Conservation (phyloP, 192 early-diverging fungal species). For the Podila horticola region DNA sequence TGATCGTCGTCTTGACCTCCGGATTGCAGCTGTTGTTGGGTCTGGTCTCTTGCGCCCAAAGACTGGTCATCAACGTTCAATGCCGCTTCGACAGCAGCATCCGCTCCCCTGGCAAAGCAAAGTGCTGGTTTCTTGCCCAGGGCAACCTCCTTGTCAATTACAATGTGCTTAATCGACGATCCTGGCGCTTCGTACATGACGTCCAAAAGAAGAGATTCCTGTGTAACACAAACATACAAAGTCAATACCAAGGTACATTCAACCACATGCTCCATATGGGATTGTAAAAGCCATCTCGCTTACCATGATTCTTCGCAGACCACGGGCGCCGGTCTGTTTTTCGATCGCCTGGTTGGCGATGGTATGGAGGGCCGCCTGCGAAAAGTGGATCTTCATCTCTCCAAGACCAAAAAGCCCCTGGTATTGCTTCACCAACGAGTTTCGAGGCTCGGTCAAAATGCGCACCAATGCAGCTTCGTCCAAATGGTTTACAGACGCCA, state of each 20-base stretch:
- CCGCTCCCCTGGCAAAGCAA: constrained; percentile 63
- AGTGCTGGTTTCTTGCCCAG: constrained; percentile 68
- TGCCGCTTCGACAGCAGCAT: constrained; percentile 23
- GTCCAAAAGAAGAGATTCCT: constrained; percentile 81
- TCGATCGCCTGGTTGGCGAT: constrained; percentile 81
- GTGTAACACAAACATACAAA: neutral
- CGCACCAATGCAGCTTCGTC: constrained; percentile 74
- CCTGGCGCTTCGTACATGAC: constrained; percentile 86
- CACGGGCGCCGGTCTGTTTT: constrained; percentile 89
- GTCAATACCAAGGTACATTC: neutral
- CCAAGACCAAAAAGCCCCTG: constrained; percentile 75
- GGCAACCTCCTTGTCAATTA: constrained; percentile 76
- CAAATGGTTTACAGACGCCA: constrained; percentile 80
- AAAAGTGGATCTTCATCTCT: constrained; percentile 77
- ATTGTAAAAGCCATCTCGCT: neutral
- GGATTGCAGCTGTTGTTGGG: constrained; percentile 4
- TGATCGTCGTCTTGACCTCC: constrained; percentile 24
- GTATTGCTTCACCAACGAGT: constrained; percentile 85
- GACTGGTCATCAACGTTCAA: constrained; percentile 28
- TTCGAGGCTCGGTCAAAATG: constrained; percentile 84
- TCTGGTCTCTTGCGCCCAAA: neutral
- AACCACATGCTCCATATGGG: too few species aligned
- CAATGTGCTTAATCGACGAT: constrained; percentile 75
- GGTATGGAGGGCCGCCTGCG: constrained; percentile 69
- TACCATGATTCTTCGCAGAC: constrained; percentile 88